Evolutionary conservation across 495 filamentous ascomycete genomes (phyloP).

Genomic region (Umbilicaria muhlenbergii): DNA sequence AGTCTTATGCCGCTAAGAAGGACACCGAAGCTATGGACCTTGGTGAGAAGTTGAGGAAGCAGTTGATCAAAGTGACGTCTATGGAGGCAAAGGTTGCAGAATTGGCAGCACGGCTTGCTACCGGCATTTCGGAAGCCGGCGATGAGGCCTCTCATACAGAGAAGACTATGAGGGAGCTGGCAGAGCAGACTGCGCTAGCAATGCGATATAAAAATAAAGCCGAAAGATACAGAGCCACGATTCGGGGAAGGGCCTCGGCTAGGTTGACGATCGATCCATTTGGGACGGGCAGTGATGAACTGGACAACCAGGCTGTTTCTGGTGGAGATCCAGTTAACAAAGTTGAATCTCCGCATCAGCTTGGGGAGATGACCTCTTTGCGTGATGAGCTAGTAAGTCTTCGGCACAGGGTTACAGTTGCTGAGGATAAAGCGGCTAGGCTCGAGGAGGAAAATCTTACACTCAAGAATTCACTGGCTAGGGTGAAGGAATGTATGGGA

Average conservation of each 20-base stretch:
- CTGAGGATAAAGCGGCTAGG: conserved; percentile 46
- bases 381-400: conserved; percentile 35
- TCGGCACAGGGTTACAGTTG: conserved; percentile 40
- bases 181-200: conserved; percentile 51
- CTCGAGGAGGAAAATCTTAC: conserved; percentile 39
- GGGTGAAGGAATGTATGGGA: conserved; percentile 37
- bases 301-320: conserved; percentile 29
- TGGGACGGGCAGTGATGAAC: conserved; percentile 16
- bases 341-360: conserved; percentile 30
- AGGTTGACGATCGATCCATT: no score
- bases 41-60: conserved; percentile 52
- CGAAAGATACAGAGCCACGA: conserved; percentile 35
- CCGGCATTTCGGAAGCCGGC: conserved; percentile 2
- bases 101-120: conserved; percentile 37
- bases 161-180: conserved; percentile 39
- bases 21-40: conserved; percentile 65
- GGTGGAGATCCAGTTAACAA: conserved; percentile 24
- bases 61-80: conserved; percentile 34
- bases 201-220: conserved; percentile 53
- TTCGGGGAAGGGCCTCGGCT: conserved; percentile 20
- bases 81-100: conserved; percentile 43
- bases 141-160: conserved; percentile 28
- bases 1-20: conserved; percentile 79
- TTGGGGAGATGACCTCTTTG: conserved; percentile 38
- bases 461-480: conserved; percentile 35